phyloP scores from a whole-genome alignment of 441 rosid species.

The Gossypium trilobum region DNA sequence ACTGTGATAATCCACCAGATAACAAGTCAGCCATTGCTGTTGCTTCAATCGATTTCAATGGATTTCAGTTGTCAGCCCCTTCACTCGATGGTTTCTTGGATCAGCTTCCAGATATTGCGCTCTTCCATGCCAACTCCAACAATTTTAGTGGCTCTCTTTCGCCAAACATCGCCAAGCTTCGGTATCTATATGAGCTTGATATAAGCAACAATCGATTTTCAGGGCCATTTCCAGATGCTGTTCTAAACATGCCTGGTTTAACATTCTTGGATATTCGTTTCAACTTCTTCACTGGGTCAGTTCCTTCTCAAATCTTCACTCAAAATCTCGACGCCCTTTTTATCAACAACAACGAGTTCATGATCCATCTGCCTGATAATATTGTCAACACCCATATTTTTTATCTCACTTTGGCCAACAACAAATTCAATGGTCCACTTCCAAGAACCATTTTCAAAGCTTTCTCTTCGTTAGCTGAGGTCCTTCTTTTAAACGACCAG shows the following conservation, averaged over 20 bases:
- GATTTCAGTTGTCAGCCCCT: slow-evolving; percentile 65
- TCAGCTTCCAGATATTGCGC: slow-evolving; percentile 56
- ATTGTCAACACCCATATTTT: slow-evolving; percentile 41
- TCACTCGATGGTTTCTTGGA: slow-evolving; percentile 67
- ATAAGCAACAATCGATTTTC: slow-evolving; percentile 66
- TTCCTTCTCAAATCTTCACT: slow-evolving; percentile 62
- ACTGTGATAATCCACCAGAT: slow-evolving; percentile 70
- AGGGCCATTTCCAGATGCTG: slow-evolving; percentile 62
- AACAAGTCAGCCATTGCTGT: slow-evolving; percentile 57
- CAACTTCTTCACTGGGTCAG: slow-evolving; percentile 55
- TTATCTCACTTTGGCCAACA: slow-evolving; percentile 63
- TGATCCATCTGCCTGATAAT: slow-evolving; percentile 40
- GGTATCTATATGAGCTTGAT: slow-evolving; percentile 72
- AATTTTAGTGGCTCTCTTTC: slow-evolving; percentile 52
- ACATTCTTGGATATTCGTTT: slow-evolving; percentile 65
- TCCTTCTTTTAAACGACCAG: slow-evolving; percentile 55
- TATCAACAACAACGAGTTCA: slow-evolving; percentile 57
- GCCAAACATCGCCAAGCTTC: slow-evolving; percentile 46
- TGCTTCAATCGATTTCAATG: slow-evolving; percentile 80
- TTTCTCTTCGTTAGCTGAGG: slow-evolving; percentile 45
- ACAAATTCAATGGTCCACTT: slow-evolving; percentile 61
- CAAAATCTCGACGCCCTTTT: slow-evolving; percentile 59
- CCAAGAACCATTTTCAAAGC: slow-evolving; percentile 51
- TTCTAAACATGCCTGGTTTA: slow-evolving; percentile 48
- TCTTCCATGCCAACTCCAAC: slow-evolving; percentile 86